Evolutionary conservation across 1,284 basidiomycete genomes (phyloP), one percentile per base, ranked within the genome.

Genomic region (Cerioporus squamosus): DNA sequence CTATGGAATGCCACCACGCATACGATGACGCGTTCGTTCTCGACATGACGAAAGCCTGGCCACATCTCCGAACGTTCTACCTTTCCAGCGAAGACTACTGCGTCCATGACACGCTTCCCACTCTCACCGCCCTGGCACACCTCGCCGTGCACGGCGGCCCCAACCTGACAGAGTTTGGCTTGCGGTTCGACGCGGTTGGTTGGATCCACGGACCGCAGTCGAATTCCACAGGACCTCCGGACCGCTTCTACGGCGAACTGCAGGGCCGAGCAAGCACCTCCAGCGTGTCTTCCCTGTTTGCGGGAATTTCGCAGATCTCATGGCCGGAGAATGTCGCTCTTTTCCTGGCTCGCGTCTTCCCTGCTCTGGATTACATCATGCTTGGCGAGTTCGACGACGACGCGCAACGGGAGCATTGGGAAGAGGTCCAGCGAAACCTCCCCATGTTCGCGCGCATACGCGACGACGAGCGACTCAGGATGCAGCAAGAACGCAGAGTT

Each of bases 271-370:
- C 53, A 8, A 55, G 53, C 22, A 42, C 26, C 0, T 55, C 53
- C 14, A n/a, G 9, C 7, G 8, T 50, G 20, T 5, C 2, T 9
- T 8, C 1, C 4, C 33, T 55, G 24, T 2, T 14, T 12, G 33
- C 50, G 10, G 46, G 47, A 6, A 18, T 17, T 1, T 50, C 53
- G 9, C 47, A 40, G 8, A 45, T 36, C 40, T 0, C 4, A 9
- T 8, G 2, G 20, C 47, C 46, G 17, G 38, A 42, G 20, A 15
- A 33, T 12, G 18, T 50, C 9, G 46, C 53, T 2, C 22, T 40
- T 3, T 55, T 55, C 31, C 53, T 55, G 18, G 40, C 53, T n/a
- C 40, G 53, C 8, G 33, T 49, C 26, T 55, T 55, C 22, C 53
- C 53, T 14, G 10, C 12, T 3, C 20, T 52, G 8, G 24, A 17